Base-by-base conservation (phyloP, 2,329 filamentous ascomycete genomes). In the Phyllosticta citrichinensis region DNA sequence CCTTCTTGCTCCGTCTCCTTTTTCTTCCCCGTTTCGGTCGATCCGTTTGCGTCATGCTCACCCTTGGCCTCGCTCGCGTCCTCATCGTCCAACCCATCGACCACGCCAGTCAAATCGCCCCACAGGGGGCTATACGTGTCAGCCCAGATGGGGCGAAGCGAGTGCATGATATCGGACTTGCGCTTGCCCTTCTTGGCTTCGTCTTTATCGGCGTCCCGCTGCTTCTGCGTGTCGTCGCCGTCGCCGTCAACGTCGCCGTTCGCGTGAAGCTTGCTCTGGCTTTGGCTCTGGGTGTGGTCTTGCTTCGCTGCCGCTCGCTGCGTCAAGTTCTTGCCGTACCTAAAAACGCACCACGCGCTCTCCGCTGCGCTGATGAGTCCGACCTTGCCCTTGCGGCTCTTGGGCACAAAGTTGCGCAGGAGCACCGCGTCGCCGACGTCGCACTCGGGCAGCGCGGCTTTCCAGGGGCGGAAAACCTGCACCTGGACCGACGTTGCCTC, bases 291-390 rank as follows among this genome's bases (percentile, higher is more conserved):
- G 2, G 22, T 22, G 3, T 22, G 22, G 22, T 22, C 22, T 22
- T 22, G 22, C 47, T 20, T 8, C 17, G 8, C 9, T 10, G 27
- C 27, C 27, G 27, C 27, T 8, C 27, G 6, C 27, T 30, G 27
- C 56, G 27, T 10, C 20, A n/a, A 19, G 17, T 19, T 6, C 47
- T 57, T 54, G 0, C 65, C 67, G 58, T 66, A 76, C 3, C 75
- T 68, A 76, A 77, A 80, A 2, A 79, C 77, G 61, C 76, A 78
- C 78, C 78, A 81, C 2, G 70, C 71, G 58, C 75, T 77, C 55
- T 74, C 71, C 5, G 78, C 76, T 1, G 67, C 70, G 35, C 75
- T 78, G 9, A 75, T 57, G 9, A 81, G 56, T 53, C 59, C 63
- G 17, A 65, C 68, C 67, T 56, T 69, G n/a, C 69, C 65, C 55